Percentiles rank a stretch among this genome's conserved stretches.
Evolutionary conservation across 176 grass and related monocot genomes (phyloP).

Genomic region (Phoenix roebelenii): DNA sequence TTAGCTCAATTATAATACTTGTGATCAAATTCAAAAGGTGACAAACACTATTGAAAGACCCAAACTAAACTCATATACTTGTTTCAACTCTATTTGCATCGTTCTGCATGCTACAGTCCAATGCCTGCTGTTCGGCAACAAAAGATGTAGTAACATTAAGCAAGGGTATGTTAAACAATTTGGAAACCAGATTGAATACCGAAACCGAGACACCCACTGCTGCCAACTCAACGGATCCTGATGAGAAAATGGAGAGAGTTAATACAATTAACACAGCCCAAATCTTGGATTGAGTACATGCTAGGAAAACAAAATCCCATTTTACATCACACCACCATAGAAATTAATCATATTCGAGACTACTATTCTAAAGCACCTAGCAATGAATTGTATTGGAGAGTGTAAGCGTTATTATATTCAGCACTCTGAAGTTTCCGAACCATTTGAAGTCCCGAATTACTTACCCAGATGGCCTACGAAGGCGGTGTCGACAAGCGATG

Average conservation of each 20-base stretch:
- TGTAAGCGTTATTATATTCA: no score
- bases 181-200: constrained; percentile 87
- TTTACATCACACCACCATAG: no score
- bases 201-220: constrained; percentile 75
- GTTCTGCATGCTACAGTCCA: constrained; percentile 1
- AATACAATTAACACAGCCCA: no score
- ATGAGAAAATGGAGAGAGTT: background rate
- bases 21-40: background rate
- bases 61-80: background rate
- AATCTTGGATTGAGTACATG: no score
- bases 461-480: constrained; percentile 62
- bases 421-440: no score
- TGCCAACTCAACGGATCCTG: constrained; percentile 67
- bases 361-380: no score
- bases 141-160: constrained; percentile 90
- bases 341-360: no score
- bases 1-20: constrained; percentile 6
- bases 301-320: no score
- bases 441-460: no score
- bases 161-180: constrained; percentile 79
- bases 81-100: background rate
- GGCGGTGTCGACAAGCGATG: constrained; percentile 60
- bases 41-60: background rate
- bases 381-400: no score
- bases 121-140: constrained; percentile 83